Evolutionary conservation across 148 eudicot genomes (phyloP).

Genomic region (Vaccinium vitisidaea): DNA sequence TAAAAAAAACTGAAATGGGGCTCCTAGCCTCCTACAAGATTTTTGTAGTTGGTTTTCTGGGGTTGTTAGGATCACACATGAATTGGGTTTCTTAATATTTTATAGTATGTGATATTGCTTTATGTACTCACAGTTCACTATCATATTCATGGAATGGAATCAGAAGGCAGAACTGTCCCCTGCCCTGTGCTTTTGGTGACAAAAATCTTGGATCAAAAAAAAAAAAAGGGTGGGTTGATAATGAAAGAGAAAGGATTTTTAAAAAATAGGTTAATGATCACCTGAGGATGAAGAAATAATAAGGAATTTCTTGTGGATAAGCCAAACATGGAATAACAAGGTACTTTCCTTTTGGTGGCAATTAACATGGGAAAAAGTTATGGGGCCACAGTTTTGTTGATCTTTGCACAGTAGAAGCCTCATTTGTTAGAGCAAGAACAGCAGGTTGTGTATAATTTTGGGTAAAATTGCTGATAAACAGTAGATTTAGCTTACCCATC

Average conservation of each 20-base stretch:
- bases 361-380: neutral
- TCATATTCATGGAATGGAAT: constrained; percentile 6
- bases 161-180: constrained; percentile 22
- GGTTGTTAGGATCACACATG: neutral
- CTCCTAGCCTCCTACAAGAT: neutral
- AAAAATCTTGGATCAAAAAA: constrained; percentile 24
- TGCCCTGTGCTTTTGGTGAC: constrained; percentile 24
- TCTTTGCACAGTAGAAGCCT: neutral
- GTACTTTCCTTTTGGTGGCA: neutral
- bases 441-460: too few species aligned
- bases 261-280: neutral
- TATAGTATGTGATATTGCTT: neutral
- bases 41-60: neutral
- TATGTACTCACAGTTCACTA: neutral
- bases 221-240: constrained; percentile 7
- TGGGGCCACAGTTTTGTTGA: neutral
- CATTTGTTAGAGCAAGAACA: neutral
- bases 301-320: neutral
- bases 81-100: neutral
- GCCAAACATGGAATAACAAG: neutral
- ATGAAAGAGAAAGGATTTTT: neutral
- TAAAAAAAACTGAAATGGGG: neutral
- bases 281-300: neutral
- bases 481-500: too few species aligned
- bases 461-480: too few species aligned